Evolutionary conservation across 2,329 filamentous ascomycete species (phyloP).

Genomic region (Cladosporium sp.): DNA sequence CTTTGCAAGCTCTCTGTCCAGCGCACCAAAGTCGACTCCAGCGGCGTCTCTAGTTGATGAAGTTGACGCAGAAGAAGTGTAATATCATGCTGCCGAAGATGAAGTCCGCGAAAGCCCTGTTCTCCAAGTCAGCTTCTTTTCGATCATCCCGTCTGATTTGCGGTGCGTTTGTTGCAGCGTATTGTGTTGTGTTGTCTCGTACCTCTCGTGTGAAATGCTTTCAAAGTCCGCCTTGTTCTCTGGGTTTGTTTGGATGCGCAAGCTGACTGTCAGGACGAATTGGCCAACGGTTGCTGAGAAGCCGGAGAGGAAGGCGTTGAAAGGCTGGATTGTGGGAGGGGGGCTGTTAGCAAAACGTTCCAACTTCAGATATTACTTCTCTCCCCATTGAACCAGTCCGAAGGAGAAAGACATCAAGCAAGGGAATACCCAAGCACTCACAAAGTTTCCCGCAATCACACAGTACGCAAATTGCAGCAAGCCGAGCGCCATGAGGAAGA

Average conservation of each 20-base stretch:
- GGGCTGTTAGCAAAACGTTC: background rate
- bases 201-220: conserved; percentile 75
- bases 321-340: conserved; percentile 59
- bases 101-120: conserved; percentile 93
- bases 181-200: too few relatives aligned
- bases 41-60: conserved; percentile 90
- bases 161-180: background rate
- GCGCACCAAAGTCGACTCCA: too few relatives aligned
- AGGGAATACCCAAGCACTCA: too few relatives aligned
- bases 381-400: too few relatives aligned
- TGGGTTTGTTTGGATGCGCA: conserved; percentile 87
- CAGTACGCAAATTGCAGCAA: conserved; percentile 94
- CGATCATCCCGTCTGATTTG: too few relatives aligned
- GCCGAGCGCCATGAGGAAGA: conserved; percentile 77
- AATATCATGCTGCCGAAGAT: conserved; percentile 90
- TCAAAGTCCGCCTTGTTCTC: conserved; percentile 75
- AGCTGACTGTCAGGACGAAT: conserved; percentile 86
- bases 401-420: too few relatives aligned
- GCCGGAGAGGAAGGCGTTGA: conserved; percentile 96
- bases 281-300: conserved; percentile 94
- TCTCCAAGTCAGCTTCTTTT: conserved; percentile 1
- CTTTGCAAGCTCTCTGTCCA: too few relatives aligned
- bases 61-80: conserved; percentile 99
- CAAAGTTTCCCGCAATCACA: conserved; percentile 86
- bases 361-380: too few relatives aligned